Conservation (phyloP, 169 alveolate genomes). For the Neospora caninum region DNA sequence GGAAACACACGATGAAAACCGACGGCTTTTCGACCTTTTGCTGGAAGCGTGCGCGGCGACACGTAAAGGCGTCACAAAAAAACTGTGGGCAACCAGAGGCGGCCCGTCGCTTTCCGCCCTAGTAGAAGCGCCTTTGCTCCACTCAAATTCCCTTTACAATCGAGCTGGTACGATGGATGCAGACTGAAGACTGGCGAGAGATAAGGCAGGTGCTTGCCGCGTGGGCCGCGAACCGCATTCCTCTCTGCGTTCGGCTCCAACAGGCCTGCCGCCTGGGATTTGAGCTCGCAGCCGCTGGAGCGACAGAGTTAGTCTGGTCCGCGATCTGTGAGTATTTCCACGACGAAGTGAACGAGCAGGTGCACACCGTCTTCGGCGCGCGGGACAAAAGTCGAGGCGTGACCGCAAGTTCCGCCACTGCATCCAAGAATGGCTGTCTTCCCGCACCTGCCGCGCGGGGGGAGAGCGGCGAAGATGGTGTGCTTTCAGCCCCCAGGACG, state of each 20-base stretch:
- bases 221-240: not conserved
- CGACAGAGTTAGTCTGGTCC: not conserved
- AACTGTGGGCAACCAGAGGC: not conserved
- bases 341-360: not conserved
- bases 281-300: not conserved
- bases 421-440: not conserved
- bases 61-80: not conserved
- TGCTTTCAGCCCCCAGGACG: not conserved
- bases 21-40: not conserved
- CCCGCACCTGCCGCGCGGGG: not conserved
- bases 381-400: not conserved
- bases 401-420: not conserved
- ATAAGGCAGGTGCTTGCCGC: not conserved
- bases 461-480: not conserved
- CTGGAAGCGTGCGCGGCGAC: not conserved
- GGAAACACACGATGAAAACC: too few relatives aligned
- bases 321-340: not conserved
- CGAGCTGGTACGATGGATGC: not conserved
- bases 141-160: not conserved
- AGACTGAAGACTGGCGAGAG: constrained; percentile 15
- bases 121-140: not conserved
- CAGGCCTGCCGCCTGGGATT: constrained; percentile 17
- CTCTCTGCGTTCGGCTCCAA: not conserved
- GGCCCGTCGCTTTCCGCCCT: not conserved
- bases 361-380: not conserved